A percentile compares a stretch with the other conserved stretches of the same genome.
Conservation (phyloP, 164 flowering plant species). For the Litsea cubeba region DNA sequence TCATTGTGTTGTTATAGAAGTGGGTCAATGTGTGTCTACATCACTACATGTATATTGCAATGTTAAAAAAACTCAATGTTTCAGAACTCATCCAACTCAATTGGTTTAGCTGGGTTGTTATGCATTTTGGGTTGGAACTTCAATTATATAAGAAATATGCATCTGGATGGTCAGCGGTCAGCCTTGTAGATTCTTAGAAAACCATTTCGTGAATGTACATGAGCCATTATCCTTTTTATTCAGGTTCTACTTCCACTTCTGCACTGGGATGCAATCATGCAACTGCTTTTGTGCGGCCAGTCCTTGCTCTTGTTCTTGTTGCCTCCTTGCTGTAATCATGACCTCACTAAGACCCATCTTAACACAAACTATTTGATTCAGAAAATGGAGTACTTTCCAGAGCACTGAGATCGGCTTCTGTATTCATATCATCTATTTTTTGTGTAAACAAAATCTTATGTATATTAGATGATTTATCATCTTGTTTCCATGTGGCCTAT, state of each 20-base stretch:
- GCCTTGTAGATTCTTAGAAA: not conserved
- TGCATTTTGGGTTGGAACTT: not conserved
- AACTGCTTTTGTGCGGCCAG: constrained; percentile 93
- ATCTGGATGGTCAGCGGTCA: not conserved
- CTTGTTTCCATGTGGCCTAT: too few species aligned
- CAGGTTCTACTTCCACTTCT: constrained; percentile 82
- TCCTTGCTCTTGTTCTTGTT: constrained; percentile 81
- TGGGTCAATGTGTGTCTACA: too few species aligned
- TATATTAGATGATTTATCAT: too few species aligned
- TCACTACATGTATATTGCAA: not conserved
- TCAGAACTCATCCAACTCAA: not conserved
- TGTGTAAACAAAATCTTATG: too few species aligned
- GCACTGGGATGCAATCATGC: constrained; percentile 99
- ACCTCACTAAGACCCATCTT: too few species aligned
- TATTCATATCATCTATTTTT: too few species aligned
- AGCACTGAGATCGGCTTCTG: too few species aligned
- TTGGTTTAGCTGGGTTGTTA: not conserved
- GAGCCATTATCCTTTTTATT: constrained; percentile 15
- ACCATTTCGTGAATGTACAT: not conserved
- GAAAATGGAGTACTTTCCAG: too few species aligned
- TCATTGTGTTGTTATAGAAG: too few species aligned
- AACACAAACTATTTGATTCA: too few species aligned
- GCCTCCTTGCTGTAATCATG: constrained; percentile 29
- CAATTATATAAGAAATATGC: not conserved
- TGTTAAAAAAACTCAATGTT: not conserved